phyloP scores from a whole-genome alignment of 331 rosid species.

The Saraca asoca region DNA sequence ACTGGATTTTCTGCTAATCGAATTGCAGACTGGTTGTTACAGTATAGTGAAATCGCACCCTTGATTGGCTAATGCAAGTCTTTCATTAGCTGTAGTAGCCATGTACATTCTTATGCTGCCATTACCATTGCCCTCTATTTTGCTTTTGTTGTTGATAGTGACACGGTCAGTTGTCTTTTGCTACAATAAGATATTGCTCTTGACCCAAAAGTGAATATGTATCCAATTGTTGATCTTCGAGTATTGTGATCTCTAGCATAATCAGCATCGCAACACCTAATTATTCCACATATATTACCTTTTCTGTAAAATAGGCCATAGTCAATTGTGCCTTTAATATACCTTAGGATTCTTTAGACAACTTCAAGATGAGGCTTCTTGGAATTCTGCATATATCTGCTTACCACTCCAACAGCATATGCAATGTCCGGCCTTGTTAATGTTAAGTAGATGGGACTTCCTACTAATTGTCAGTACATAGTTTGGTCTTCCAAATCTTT shows the following conservation, averaged over 20 bases:
- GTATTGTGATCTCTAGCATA: constrained; percentile 4
- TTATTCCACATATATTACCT: neutral
- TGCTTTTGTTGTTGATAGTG: neutral
- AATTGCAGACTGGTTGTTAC: too few relatives aligned
- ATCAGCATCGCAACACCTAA: constrained; percentile 3
- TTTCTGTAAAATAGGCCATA: constrained; percentile 9
- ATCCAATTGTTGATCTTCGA: neutral
- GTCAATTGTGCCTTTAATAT: neutral
- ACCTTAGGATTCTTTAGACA: neutral
- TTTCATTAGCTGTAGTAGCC: neutral
- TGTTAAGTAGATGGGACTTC: neutral
- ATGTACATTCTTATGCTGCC: constrained; percentile 14
- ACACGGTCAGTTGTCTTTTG: neutral
- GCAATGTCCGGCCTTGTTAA: neutral
- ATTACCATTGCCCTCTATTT: neutral
- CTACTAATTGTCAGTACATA: neutral
- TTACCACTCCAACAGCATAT: too few relatives aligned
- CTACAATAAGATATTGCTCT: constrained; percentile 14
- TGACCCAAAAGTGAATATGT: too few relatives aligned
- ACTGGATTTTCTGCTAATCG: too few relatives aligned
- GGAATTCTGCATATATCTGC: too few relatives aligned
- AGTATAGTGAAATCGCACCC: too few relatives aligned
- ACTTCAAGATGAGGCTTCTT: neutral
- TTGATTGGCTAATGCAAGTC: neutral
- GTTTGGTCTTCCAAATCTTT: neutral